Evolutionary conservation across 768 basidiomycete species (phyloP).

Genomic region (Tulasnella calospora): DNA sequence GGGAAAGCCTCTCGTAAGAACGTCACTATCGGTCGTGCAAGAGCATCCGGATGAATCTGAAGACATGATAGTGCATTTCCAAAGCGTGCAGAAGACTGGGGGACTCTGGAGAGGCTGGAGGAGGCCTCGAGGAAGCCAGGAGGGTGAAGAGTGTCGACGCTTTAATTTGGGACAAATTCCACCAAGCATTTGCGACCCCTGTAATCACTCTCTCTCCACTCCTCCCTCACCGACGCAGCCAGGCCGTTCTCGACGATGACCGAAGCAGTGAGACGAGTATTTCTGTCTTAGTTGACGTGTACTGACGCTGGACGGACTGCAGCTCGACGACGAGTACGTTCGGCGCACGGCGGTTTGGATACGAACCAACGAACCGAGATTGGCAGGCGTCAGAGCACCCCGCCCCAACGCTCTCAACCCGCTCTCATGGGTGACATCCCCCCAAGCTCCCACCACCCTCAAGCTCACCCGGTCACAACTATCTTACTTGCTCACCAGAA

Average conservation of each 20-base stretch:
- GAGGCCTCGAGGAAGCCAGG: not conserved
- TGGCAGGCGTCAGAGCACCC: conserved; percentile 58
- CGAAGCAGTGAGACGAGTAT: not conserved
- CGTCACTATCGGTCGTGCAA: not conserved
- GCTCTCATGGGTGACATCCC: conserved; percentile 35
- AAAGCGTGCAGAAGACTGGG: not conserved
- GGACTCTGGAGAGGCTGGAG: not conserved
- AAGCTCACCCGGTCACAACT: conserved; percentile 76
- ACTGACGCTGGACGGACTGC: not conserved
- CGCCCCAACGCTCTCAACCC: conserved; percentile 40
- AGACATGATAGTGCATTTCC: not conserved
- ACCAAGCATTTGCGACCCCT: not conserved
- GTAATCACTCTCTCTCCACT: not conserved
- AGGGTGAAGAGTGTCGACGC: not conserved
- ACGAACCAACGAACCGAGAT: conserved; percentile 61
- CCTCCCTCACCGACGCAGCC: not conserved
- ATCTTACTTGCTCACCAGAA: conserved; percentile 80
- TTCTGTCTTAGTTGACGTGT: not conserved
- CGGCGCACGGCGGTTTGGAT: conserved; percentile 66
- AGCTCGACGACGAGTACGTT: conserved; percentile 72
- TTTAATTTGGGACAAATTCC: not conserved
- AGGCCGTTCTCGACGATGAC: not conserved
- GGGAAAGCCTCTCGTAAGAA: not conserved
- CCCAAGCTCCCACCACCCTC: conserved; percentile 49
- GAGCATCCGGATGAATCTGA: not conserved